Percentiles rank a stretch among this genome's conserved stretches.
These are phyloP conservation scores for Talaromyces sp. DNA, from an alignment of 2,329 filamentous ascomycete species.

Conservation along the genomic window DNA sequence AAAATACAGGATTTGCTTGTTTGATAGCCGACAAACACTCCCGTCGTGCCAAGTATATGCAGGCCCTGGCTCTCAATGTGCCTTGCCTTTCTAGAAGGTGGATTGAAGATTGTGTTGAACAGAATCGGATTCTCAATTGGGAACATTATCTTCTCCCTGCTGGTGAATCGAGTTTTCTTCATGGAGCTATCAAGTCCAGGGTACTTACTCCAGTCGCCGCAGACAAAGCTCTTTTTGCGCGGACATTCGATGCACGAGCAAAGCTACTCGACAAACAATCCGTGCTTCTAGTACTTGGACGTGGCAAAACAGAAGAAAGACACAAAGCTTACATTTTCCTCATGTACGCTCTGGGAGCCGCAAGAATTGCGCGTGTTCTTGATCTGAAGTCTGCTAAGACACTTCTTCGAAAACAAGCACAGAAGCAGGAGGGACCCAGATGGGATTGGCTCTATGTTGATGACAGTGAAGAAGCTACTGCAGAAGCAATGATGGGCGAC, in stretches of 20 bases:
- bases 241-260: conserved; percentile 58
- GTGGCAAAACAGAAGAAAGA: conserved; percentile 60
- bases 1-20: conserved; percentile 70
- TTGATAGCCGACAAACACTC: conserved; percentile 83
- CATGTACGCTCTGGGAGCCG: conserved; percentile 71
- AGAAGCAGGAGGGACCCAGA: conserved; percentile 29
- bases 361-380: conserved; percentile 60
- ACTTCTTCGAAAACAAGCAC: conserved; percentile 52
- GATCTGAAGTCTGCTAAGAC: conserved; percentile 64
- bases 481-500: conserved; percentile 44
- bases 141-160: conserved; percentile 78
- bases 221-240: conserved; percentile 51
- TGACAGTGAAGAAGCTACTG: conserved; percentile 55
- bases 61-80: conserved; percentile 83
- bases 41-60: conserved; percentile 86
- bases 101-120: conserved; percentile 68
- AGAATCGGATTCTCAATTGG: conserved; percentile 66
- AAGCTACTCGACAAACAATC: conserved; percentile 62
- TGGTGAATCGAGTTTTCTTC: conserved; percentile 72
- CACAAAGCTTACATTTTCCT: conserved; percentile 76
- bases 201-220: conserved; percentile 62
- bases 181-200: conserved; percentile 73
- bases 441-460: conserved; percentile 83
- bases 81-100: conserved; percentile 82
- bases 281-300: conserved; percentile 69